These are phyloP conservation scores for Tolypocladium ovalisporum DNA, from an alignment of 2,329 filamentous ascomycete genomes.

Conservation along the genomic window DNA sequence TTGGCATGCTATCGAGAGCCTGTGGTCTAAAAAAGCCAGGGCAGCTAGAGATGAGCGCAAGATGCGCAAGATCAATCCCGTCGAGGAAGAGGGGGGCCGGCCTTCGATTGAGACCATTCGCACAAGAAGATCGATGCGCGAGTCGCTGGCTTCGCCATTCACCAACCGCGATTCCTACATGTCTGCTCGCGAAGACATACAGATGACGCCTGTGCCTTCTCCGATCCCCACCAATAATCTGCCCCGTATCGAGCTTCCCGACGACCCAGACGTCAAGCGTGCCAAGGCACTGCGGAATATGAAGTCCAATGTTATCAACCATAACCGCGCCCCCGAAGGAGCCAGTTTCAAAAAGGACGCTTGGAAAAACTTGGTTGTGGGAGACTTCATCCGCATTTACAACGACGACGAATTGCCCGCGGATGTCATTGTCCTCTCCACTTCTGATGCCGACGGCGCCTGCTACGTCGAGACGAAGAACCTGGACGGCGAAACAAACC, in stretches of 20 bases:
- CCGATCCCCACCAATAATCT: constrained; percentile 42
- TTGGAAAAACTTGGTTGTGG: constrained; percentile 93
- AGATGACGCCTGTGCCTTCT: constrained; percentile 91
- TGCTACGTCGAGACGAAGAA: constrained; percentile 99
- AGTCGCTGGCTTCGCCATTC: constrained; percentile 38
- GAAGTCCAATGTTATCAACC: constrained; percentile 59
- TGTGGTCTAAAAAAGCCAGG: constrained; percentile 41
- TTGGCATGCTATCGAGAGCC: constrained; percentile 32
- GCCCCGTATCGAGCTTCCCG: constrained; percentile 26
- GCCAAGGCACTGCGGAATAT: constrained; percentile 29
- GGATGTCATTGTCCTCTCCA: constrained; percentile 84
- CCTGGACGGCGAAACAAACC: constrained; percentile 91
- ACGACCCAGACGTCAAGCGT: constrained; percentile 21
- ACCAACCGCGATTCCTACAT: constrained; percentile 39
- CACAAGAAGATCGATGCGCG: constrained; percentile 21
- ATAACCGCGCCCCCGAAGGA: constrained; percentile 50
- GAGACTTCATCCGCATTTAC: constrained; percentile 92
- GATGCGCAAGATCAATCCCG: constrained; percentile 10
- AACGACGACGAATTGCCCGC: constrained; percentile 93
- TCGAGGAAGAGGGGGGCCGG: constrained; percentile 41
- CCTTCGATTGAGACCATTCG: constrained; percentile 39
- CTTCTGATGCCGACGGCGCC: constrained; percentile 84
- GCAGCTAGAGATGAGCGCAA: constrained; percentile 39
- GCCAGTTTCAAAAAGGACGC: constrained; percentile 85
- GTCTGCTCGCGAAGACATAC: constrained; percentile 61